Base-by-base conservation (phyloP, 371 early-diverging fungal species). In the Lichtheimia ramosa region DNA sequence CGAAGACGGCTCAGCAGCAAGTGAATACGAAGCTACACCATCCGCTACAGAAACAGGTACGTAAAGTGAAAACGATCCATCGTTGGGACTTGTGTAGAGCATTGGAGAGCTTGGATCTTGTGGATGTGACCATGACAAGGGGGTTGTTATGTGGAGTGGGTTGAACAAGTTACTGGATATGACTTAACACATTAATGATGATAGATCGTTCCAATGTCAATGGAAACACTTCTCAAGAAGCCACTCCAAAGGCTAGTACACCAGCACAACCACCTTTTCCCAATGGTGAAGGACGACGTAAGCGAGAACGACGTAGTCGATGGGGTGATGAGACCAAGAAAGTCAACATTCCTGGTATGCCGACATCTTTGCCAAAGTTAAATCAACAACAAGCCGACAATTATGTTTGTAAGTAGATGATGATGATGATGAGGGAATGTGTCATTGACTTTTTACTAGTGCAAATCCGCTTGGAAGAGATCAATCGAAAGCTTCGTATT, bases 401-500 rank as follows among this genome's bases (percentile, higher is more conserved):
- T 56, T 96, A 93, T 82, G 71, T 89, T 43, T 75, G 90, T 89
- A 79, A 81, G 85, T 79, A 12, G n/a, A n/a, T n/a, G n/a, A n/a
- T n/a, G n/a, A n/a, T n/a, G n/a, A n/a, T n/a, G n/a, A n/a, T n/a
- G n/a, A n/a, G n/a, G n/a, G n/a, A n/a, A 42, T 49, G 10, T 12
- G 4, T 10, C 8, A 58, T n/a, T 39, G 41, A 6, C 15, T n/a
- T n/a, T 8, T 43, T 4, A 28, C 14, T 18, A 83, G 89, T 93
- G 23, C 89, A 91, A 69, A 76, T 96, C 62, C 84, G 96, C 43
- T 73, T 97, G 51, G 96, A 96, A 65, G 97, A 97, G 68, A 91
- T 96, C 59, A 84, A 86, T 40, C 79, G 88, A 48, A 91, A 91
- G 66, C 76, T 97, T 43, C 80, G 89, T 28, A 84, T 80, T 27